Conservation (phyloP, 345 rosid species). For the Aurinia saxatilis region DNA sequence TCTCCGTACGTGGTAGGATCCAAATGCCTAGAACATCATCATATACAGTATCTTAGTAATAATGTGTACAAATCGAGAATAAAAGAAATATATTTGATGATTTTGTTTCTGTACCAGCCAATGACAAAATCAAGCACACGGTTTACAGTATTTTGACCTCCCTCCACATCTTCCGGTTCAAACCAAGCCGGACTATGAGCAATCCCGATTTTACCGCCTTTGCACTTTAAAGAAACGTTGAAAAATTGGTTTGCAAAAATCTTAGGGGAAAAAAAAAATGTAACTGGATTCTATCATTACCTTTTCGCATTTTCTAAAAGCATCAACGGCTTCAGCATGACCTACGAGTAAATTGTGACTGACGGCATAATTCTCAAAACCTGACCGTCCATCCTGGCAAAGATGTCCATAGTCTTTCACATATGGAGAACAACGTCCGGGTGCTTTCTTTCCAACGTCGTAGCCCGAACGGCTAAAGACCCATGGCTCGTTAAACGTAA, state of each 20-base stretch:
- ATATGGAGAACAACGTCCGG: conserved; percentile 40
- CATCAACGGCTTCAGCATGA: conserved; percentile 25
- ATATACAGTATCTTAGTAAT: no score
- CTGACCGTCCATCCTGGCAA: conserved; percentile 26
- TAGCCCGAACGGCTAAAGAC: conserved; percentile 23
- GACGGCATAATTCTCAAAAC: conserved; percentile 17
- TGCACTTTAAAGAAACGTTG: background rate
- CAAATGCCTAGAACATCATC: conserved; percentile 21
- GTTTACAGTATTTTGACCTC: background rate
- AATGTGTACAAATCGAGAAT: background rate
- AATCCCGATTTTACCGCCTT: conserved; percentile 30
- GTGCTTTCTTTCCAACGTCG: conserved; percentile 31
- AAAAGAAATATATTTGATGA: background rate
- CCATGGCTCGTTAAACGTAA: conserved; percentile 43
- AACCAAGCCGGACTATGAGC: conserved; percentile 27
- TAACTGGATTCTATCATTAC: background rate
- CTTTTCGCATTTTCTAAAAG: conserved; percentile 24
- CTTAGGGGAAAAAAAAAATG: background rate
- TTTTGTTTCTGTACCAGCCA: conserved; percentile 18
- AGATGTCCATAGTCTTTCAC: background rate
- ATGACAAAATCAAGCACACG: conserved; percentile 25
- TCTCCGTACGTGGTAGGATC: conserved; percentile 26
- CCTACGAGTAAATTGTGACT: conserved; percentile 21
- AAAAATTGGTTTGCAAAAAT: background rate
- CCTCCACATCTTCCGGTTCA: conserved; percentile 23